A percentile compares a stretch with the other conserved stretches of the same genome.
Conservation (phyloP, 306 rosid genomes). For the Nissolia schottii region DNA sequence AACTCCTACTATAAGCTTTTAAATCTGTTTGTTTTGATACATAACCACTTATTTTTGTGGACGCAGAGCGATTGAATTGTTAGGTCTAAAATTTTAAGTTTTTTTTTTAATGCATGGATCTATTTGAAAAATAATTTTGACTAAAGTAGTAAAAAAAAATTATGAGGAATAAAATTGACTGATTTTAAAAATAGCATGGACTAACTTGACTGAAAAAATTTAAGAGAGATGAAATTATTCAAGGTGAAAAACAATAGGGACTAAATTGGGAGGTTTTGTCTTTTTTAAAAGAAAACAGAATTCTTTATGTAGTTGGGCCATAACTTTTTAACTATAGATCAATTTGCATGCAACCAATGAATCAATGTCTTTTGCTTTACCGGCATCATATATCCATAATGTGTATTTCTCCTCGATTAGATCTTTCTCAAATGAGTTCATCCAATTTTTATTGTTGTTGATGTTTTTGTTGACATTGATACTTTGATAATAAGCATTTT, state of each 20-base stretch:
- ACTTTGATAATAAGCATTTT: constrained; percentile 35
- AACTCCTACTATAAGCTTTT: neutral
- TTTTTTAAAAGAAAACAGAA: neutral
- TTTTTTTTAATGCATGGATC: neutral
- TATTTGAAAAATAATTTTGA: too few relatives aligned
- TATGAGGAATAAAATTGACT: too few relatives aligned
- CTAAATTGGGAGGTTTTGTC: too few relatives aligned
- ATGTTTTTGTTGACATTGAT: neutral
- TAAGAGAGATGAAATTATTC: too few relatives aligned
- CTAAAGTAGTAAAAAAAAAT: too few relatives aligned
- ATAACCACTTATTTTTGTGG: neutral
- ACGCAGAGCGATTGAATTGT: neutral
- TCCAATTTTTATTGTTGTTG: constrained; percentile 17
- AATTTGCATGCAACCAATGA: neutral
- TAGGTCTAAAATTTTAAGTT: neutral
- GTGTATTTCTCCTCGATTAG: neutral
- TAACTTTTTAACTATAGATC: neutral
- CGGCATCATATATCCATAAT: neutral
- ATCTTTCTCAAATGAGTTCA: constrained; percentile 22
- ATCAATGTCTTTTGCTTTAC: neutral
- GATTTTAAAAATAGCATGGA: too few relatives aligned
- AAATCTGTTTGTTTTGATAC: neutral
- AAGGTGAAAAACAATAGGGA: too few relatives aligned
- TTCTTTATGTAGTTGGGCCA: neutral
- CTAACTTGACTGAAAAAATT: too few relatives aligned